Conservation (phyloP, 805 yeast genomes). For the Metschnikowia chrysomelidarum region DNA sequence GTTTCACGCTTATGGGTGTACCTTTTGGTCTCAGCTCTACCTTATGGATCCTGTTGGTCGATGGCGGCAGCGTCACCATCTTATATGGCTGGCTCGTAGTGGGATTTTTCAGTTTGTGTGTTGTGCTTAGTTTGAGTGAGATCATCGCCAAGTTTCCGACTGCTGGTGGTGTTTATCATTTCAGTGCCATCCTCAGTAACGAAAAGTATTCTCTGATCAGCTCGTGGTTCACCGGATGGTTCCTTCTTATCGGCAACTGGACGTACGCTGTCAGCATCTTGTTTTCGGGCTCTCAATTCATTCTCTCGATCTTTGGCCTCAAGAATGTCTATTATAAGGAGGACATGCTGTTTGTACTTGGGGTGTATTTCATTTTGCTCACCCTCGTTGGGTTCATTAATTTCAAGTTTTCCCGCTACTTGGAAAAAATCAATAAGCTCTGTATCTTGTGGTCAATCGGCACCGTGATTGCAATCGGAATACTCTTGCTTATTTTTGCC, state of each 20-base stretch:
- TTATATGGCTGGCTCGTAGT: constrained; percentile 73
- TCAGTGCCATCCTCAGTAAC: constrained; percentile 67
- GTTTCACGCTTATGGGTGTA: constrained; percentile 79
- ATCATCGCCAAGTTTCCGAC: constrained; percentile 75
- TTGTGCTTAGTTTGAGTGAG: constrained; percentile 73
- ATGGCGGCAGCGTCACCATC: constrained; percentile 77
- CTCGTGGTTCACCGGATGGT: constrained; percentile 82
- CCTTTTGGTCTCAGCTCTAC: constrained; percentile 77
- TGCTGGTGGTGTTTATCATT: constrained; percentile 74
- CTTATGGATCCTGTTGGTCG: constrained; percentile 64
- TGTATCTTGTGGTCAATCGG: constrained; percentile 77
- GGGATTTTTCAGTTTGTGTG: constrained; percentile 58
- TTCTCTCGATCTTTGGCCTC: constrained; percentile 64
- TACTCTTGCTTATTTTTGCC: constrained; percentile 57
- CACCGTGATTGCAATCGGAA: constrained; percentile 66
- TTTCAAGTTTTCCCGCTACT: constrained; percentile 53
- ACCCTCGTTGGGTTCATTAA: constrained; percentile 62
- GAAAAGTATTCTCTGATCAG: constrained; percentile 53
- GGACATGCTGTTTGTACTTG: constrained; percentile 53
- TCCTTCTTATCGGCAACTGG: constrained; percentile 71
- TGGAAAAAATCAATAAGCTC: constrained; percentile 62
- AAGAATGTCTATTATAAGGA: constrained; percentile 57
- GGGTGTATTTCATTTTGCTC: constrained; percentile 56
- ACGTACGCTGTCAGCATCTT: constrained; percentile 71
- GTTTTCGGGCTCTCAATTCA: constrained; percentile 74